Base-by-base conservation (phyloP, 768 basidiomycete species). In the Neoboletus brunneissimus region DNA sequence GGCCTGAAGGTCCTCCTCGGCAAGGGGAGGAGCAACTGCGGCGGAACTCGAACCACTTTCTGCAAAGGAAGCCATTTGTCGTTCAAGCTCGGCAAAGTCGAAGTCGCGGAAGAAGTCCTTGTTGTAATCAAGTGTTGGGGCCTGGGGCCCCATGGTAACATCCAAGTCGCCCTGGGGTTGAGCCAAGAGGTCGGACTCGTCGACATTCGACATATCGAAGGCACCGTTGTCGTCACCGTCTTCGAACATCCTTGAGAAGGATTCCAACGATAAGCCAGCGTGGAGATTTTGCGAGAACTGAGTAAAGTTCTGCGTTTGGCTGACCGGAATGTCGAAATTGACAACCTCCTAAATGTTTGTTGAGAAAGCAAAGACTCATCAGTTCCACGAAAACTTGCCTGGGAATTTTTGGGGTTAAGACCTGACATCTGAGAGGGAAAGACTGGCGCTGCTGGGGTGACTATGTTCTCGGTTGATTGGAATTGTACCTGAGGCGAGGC, bases 141-240 rank as follows among this genome's bases (percentile, higher is more conserved):
- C 27, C 18, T 27, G 47, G 41, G 53, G 42, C 22, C 62, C 53
- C 68, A 76, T 27, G 8, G 46, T 32, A 5, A 79, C 60, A 48
- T 79, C 73, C 35, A 80, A 61, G 41, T 76, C 70, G 4, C 74
- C 75, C 13, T 58, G 60, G 2, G 80, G 77, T 27, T 72, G 67
- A 32, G 68, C 55, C 15, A 70, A 25, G 29, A 79, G 61, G 23
- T 56, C 57, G 23, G 68, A 55, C 2, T 70, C 48, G 54, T 75
- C 69, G 47, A 78, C 65, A 27, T 71, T 67, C 1, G 67, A 52
- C 20, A 78, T 56, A 49, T 71, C 67, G 61, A 76, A 81, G 29
- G 77, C 58, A 20, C 68, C 68, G 5, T 69, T 71, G 57, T 74
- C 68, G 9, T 62, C 62, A 2, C 74, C 72, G 9, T 62, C 58